A percentile compares a stretch with the other conserved stretches of the same genome.
These are phyloP conservation scores for Celoporthe dispersa DNA, from an alignment of 2,329 filamentous ascomycete genomes.

Conservation along the genomic window DNA sequence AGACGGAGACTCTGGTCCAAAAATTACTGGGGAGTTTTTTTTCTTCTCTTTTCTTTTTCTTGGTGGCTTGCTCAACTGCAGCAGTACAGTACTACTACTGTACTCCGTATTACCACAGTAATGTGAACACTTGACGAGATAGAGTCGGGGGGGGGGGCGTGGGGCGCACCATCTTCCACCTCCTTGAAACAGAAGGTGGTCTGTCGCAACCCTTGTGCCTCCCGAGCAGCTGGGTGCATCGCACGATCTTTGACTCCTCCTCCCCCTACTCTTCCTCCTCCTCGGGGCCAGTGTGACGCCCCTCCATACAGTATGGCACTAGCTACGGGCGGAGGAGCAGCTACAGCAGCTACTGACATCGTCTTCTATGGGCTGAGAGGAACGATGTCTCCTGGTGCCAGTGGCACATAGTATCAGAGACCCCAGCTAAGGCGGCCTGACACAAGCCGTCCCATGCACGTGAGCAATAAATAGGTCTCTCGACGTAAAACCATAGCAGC, in stretches of 20 bases:
- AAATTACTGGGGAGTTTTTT: not conserved
- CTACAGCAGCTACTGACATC: not conserved
- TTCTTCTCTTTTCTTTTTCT: not conserved
- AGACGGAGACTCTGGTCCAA: not conserved
- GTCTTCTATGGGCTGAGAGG: not conserved
- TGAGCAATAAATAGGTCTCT: slow-evolving; percentile 5
- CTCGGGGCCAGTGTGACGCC: not conserved
- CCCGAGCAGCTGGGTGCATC: slow-evolving; percentile 8
- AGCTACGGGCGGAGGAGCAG: not conserved
- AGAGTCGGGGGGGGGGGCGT: not conserved
- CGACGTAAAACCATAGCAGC: not conserved
- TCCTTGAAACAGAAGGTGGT: slow-evolving; percentile 24
- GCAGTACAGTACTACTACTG: not conserved
- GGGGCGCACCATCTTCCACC: slow-evolving; percentile 13
- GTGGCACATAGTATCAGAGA: not conserved
- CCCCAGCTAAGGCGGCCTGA: slow-evolving; percentile 4
- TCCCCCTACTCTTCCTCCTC: not conserved
- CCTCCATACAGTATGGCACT: not conserved
- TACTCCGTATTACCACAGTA: not conserved
- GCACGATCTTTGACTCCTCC: slow-evolving; percentile 10
- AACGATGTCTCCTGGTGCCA: not conserved
- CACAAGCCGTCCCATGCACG: not conserved
- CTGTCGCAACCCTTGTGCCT: slow-evolving; percentile 14
- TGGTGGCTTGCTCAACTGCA: not conserved
- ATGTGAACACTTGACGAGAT: not conserved